These are phyloP conservation scores for Lichtheimia hyalospora DNA, from an alignment of 371 early-diverging fungal genomes.

Conservation along the genomic window DNA sequence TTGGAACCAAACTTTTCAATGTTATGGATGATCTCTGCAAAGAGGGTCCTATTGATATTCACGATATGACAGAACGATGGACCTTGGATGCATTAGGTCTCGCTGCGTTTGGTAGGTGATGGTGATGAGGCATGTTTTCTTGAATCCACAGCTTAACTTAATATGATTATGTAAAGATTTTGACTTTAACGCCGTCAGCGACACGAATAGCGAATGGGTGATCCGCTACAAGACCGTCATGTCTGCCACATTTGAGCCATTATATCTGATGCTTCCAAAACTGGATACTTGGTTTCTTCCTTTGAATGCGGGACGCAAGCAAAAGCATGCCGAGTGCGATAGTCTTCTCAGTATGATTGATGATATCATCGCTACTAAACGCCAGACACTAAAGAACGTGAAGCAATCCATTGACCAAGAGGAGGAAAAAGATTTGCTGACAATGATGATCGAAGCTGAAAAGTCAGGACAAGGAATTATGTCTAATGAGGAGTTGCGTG, in stretches of 20 bases:
- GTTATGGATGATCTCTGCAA: slow-evolving; percentile 16
- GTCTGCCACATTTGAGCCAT: slow-evolving; percentile 1
- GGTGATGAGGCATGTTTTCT: too few species aligned
- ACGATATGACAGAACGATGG: slow-evolving; percentile 12
- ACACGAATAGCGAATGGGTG: slow-evolving; percentile 17
- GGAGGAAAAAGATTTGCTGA: slow-evolving; percentile 38
- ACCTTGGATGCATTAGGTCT: slow-evolving; percentile 35
- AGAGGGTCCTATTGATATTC: slow-evolving; percentile 9
- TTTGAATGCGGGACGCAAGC: slow-evolving; percentile 22
- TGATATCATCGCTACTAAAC: slow-evolving; percentile 32
- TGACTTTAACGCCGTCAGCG: slow-evolving; percentile 16
- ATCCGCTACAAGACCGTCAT: slow-evolving; percentile 11
- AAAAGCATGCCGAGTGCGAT: background rate
- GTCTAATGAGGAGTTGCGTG: slow-evolving; percentile 17
- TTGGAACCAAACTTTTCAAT: slow-evolving; percentile 15
- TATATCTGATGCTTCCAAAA: slow-evolving; percentile 7
- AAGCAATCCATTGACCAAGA: slow-evolving; percentile 24
- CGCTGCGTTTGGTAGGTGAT: slow-evolving; percentile 13
- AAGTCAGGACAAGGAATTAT: slow-evolving; percentile 10
- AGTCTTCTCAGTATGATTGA: slow-evolving; percentile 34
- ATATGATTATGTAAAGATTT: too few species aligned
- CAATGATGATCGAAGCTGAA: slow-evolving; percentile 41
- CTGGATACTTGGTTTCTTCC: slow-evolving; percentile 2
- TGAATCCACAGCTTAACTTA: background rate
- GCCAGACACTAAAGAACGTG: slow-evolving; percentile 14